phyloP scores from a whole-genome alignment of 2,329 filamentous ascomycete species.

The Cladosporium velox region DNA sequence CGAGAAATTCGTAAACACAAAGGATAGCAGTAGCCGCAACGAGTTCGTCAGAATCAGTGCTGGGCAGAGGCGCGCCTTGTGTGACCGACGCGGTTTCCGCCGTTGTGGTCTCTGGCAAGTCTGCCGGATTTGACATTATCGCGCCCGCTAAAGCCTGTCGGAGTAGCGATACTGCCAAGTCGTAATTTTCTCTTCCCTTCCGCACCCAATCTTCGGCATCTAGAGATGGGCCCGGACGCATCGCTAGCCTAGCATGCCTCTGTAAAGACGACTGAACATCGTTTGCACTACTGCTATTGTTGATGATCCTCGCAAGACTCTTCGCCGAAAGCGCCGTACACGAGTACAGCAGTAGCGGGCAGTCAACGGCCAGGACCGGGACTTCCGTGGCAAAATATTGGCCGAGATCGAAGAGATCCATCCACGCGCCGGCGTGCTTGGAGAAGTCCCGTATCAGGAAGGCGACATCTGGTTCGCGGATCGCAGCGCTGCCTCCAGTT shows the following conservation, averaged over 20 bases:
- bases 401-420: slow-evolving; percentile 59
- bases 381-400: slow-evolving; percentile 63
- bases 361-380: slow-evolving; percentile 56
- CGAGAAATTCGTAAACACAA: slow-evolving; percentile 68
- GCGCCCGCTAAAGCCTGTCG: slow-evolving; percentile 37
- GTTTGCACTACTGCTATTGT: slow-evolving; percentile 51
- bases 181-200: slow-evolving; percentile 62
- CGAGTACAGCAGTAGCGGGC: slow-evolving; percentile 54
- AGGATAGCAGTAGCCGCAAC: slow-evolving; percentile 67
- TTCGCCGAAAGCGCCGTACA: slow-evolving; percentile 64
- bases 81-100: slow-evolving; percentile 26
- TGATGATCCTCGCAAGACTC: slow-evolving; percentile 56
- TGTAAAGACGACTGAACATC: slow-evolving; percentile 38
- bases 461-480: slow-evolving; percentile 43
- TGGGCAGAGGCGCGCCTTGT: slow-evolving; percentile 32
- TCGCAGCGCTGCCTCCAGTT: slow-evolving; percentile 27
- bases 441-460: slow-evolving; percentile 62
- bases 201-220: slow-evolving; percentile 55
- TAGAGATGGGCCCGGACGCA: slow-evolving; percentile 44
- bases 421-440: slow-evolving; percentile 60
- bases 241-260: slow-evolving; percentile 52
- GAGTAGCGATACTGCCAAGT: slow-evolving; percentile 43
- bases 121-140: slow-evolving; percentile 29
- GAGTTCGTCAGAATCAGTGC: slow-evolving; percentile 59
- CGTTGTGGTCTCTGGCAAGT: slow-evolving; percentile 31